Conservation (phyloP, 352 stramenopile species). For the Phytophthora pistaciae region DNA sequence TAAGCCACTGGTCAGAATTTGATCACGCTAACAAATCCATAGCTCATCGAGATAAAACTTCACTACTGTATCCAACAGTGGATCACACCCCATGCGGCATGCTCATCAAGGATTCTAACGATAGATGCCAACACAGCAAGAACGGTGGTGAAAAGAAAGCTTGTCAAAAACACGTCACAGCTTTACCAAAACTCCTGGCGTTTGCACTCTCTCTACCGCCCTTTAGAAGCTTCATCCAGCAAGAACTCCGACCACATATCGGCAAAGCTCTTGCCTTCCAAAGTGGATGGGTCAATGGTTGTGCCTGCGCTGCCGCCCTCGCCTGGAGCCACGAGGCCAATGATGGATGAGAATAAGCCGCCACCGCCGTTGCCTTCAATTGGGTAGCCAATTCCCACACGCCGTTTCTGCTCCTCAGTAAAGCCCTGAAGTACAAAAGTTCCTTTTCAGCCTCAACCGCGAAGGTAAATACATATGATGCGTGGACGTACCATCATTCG, state of each 20-base stretch:
- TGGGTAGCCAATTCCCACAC: slow-evolving; percentile 60
- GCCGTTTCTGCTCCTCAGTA: slow-evolving; percentile 72
- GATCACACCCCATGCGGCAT: too few species aligned
- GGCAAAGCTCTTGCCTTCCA: slow-evolving; percentile 77
- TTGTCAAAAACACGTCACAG: too few species aligned
- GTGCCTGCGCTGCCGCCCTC: slow-evolving; percentile 10
- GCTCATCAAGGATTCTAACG: too few species aligned
- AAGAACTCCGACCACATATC: slow-evolving; percentile 81
- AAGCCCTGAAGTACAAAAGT: slow-evolving; percentile 48
- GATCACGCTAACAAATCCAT: too few species aligned
- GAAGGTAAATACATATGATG: neutral
- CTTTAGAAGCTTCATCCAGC: slow-evolving; percentile 58
- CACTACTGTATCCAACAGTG: too few species aligned
- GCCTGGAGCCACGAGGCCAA: slow-evolving; percentile 52
- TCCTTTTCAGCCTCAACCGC: neutral
- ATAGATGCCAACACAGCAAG: too few species aligned
- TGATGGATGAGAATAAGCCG: slow-evolving; percentile 73
- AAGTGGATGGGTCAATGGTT: slow-evolving; percentile 26
- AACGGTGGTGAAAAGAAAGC: too few species aligned
- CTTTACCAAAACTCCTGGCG: too few species aligned
- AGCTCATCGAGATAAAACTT: too few species aligned
- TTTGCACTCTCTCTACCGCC: neutral
- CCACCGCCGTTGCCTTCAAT: slow-evolving; percentile 71
- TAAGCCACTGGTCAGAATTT: too few species aligned
- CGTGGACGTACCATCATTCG: slow-evolving; percentile 66